Percentiles rank a stretch among this genome's conserved stretches.
These are phyloP conservation scores for Eucalyptus sp. DNA, from an alignment of 345 rosid species.

Conservation along the genomic window DNA sequence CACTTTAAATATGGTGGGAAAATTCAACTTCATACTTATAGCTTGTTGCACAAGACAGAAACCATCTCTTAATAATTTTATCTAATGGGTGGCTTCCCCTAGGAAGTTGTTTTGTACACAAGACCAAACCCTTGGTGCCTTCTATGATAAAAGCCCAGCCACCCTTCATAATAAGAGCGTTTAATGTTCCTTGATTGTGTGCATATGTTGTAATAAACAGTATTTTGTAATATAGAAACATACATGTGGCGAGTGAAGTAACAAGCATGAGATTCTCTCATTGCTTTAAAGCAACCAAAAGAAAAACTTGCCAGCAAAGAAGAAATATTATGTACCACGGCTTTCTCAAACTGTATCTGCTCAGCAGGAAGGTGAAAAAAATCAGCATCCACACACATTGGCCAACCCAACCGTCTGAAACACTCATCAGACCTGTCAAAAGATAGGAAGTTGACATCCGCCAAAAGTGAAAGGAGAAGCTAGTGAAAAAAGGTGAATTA, in stretches of 20 bases:
- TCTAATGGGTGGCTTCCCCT: not conserved
- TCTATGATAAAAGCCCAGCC: not conserved
- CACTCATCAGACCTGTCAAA: slow-evolving; percentile 82
- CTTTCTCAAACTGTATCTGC: slow-evolving; percentile 27
- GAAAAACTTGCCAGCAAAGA: not conserved
- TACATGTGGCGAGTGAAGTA: not conserved
- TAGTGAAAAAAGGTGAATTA: slow-evolving; percentile 4
- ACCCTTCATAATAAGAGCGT: not conserved
- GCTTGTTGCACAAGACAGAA: not conserved
- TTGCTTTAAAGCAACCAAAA: not conserved
- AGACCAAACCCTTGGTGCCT: not conserved
- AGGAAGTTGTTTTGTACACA: not conserved
- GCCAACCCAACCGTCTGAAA: slow-evolving; percentile 83
- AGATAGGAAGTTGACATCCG: not conserved
- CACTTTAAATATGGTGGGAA: not conserved
- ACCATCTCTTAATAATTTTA: too few species aligned
- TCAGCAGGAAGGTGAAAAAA: slow-evolving; percentile 51
- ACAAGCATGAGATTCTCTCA: not conserved
- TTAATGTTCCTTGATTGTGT: too few species aligned
- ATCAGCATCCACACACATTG: slow-evolving; percentile 95
- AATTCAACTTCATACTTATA: not conserved
- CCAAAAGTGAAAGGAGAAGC: not conserved
- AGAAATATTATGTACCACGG: slow-evolving; percentile 31
- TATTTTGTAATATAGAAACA: too few species aligned
- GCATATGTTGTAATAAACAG: not conserved